Base-by-base conservation (phyloP, 108 stramenopile species). In the Skeletonema grethae region DNA sequence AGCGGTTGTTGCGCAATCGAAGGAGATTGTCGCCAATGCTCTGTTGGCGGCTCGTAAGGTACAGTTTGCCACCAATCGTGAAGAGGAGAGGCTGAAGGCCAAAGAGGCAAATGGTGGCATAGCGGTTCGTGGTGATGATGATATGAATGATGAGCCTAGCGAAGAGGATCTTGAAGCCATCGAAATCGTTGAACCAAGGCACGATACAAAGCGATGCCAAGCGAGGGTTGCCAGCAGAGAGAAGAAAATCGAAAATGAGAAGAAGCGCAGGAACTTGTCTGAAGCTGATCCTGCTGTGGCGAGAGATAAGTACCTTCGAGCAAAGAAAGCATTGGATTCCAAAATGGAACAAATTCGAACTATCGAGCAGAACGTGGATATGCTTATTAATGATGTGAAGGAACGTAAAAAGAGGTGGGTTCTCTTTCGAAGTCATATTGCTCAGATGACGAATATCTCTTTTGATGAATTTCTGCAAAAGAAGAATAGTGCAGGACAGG, bases 381-480 rank as follows among this genome's bases (percentile, higher is more conserved):
- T 72, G 55, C 67, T 94, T 12, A 67, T 56, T 0, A 16, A 48
- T 18, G 93, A 94, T 65, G 60, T 90, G 9, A 73, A 67, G 30
- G 73, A 74, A 8, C 81, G 93, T 3, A 78, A 61, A 38, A 61
- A 70, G 28, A 80, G 86, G 29, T 91, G 89, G 89, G 67, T 57
- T 58, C 65, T 86, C 11, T 90, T 88, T 50, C 74, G 86, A 11
- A 56, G 81, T 22, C 82, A 92, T 64, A 88, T 94, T 69, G 79
- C 77, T 15, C 57, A 73, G 24, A 70, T 65, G 68, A 86, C 95
- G 22, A 81, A 79, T 64, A 24, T 57, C 4, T 76, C 57, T 10
- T 97, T 97, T 70, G 89, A 93, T 62, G 86, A 90, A 46, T 80
- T 92, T 50, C 72, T 95, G 65, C 76, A 88, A 59, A 69, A 79